A percentile compares a stretch with the other conserved stretches of the same genome.
Evolutionary conservation across 306 rosid genomes (phyloP).

Genomic region (Malus orientalis): DNA sequence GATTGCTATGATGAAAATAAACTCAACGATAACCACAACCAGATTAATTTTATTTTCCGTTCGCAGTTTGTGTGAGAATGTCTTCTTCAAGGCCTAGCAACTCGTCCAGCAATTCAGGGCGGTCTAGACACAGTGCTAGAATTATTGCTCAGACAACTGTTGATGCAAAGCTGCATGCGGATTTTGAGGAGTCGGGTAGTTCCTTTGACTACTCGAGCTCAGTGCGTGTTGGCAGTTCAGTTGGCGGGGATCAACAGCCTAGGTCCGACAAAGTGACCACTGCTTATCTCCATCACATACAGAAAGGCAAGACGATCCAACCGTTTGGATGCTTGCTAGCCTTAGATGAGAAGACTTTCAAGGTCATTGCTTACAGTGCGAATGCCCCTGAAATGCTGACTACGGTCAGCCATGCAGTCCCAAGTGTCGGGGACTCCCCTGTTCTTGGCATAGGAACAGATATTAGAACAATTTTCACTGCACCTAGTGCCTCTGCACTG

Average conservation of each 20-base stretch:
- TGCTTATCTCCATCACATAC: constrained; percentile 82
- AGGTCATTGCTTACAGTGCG: constrained; percentile 88
- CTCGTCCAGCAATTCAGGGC: constrained; percentile 69
- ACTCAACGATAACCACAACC: background rate
- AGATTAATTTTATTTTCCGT: background rate
- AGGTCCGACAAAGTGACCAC: constrained; percentile 73
- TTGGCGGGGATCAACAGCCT: constrained; percentile 44
- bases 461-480: constrained; percentile 62
- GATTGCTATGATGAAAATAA: background rate
- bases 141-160: constrained; percentile 79
- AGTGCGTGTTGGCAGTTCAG: constrained; percentile 40
- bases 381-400: constrained; percentile 94
- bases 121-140: constrained; percentile 73
- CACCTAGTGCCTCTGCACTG: constrained; percentile 77
- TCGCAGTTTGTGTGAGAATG: constrained; percentile 50
- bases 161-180: constrained; percentile 89
- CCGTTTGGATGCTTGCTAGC: constrained; percentile 92
- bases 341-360: constrained; percentile 78
- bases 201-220: constrained; percentile 90
- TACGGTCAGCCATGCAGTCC: constrained; percentile 86
- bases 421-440: constrained; percentile 84
- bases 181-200: constrained; percentile 74
- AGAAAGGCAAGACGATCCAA: constrained; percentile 83
- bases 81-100: constrained; percentile 75
- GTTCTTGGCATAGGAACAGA: constrained; percentile 89